Conservation (phyloP, 108 stramenopile genomes). For the Hondaea fermentalgiana region DNA sequence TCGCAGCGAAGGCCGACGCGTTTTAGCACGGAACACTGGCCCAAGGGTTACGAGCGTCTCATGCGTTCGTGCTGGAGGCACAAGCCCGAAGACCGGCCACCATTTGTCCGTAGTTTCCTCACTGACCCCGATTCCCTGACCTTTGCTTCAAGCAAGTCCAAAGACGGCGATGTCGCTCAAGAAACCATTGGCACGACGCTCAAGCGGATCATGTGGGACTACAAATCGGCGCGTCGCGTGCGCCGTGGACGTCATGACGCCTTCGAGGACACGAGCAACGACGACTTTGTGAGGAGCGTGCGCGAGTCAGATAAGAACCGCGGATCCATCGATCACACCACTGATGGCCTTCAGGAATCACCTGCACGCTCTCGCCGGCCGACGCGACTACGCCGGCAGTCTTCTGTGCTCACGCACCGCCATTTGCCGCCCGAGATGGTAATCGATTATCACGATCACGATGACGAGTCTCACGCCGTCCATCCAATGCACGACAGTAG, state of each 20-base stretch:
- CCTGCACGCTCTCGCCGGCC: background rate
- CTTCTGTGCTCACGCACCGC: background rate
- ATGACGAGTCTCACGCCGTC: background rate
- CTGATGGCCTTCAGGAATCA: background rate
- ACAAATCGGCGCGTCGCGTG: background rate
- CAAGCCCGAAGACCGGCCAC: background rate
- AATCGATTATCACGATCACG: background rate
- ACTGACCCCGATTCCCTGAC: background rate
- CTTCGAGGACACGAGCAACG: too few relatives aligned
- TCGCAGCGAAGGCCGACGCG: background rate
- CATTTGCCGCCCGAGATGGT: background rate
- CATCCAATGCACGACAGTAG: too few relatives aligned
- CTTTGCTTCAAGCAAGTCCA: background rate
- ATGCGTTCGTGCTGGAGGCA: constrained; percentile 12
- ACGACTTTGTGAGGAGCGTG: background rate
- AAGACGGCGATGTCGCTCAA: background rate
- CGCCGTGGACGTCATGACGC: background rate
- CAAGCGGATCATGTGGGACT: background rate
- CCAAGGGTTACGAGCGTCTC: background rate
- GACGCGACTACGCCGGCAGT: background rate
- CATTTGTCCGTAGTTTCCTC: background rate
- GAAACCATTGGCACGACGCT: background rate
- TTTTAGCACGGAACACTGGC: background rate
- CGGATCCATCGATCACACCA: background rate
- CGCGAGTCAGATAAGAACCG: background rate